Percentiles rank a stretch among this genome's conserved stretches.
phyloP scores from a whole-genome alignment of 176 grass and related monocot genomes.

The Pharus latifolius region DNA sequence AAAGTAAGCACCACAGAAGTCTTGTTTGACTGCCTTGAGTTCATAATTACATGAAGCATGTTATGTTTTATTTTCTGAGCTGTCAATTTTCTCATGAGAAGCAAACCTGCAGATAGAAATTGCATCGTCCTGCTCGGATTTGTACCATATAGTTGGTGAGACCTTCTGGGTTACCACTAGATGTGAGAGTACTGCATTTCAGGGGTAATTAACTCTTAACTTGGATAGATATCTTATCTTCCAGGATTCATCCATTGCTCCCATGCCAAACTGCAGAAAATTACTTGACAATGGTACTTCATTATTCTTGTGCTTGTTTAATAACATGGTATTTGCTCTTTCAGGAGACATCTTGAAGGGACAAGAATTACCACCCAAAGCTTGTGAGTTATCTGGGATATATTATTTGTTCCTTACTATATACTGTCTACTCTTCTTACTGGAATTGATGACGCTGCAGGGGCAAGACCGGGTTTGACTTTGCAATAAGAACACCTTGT shows the following conservation, averaged over 20 bases:
- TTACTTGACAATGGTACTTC: not conserved
- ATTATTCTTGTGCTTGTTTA: slow-evolving; percentile 1
- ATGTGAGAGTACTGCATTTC: slow-evolving; percentile 65
- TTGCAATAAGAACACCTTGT: slow-evolving; percentile 94
- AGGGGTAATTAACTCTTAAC: slow-evolving; percentile 52
- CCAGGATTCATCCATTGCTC: not conserved
- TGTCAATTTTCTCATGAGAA: slow-evolving; percentile 18
- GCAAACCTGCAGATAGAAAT: slow-evolving; percentile 61
- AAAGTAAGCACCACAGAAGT: slow-evolving; percentile 38
- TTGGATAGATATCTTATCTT: not conserved
- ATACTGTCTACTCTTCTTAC: not conserved
- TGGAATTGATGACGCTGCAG: slow-evolving; percentile 31
- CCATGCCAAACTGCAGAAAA: not conserved
- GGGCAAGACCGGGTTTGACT: slow-evolving; percentile 84
- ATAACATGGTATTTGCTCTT: slow-evolving; percentile 38
- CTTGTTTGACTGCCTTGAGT: not conserved
- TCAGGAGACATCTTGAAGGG: slow-evolving; percentile 94
- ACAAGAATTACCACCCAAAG: slow-evolving; percentile 93
- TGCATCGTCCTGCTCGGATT: slow-evolving; percentile 75
- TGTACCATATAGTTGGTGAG: slow-evolving; percentile 78
- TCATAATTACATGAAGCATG: slow-evolving; percentile 13
- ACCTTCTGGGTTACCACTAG: slow-evolving; percentile 91
- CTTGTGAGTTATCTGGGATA: slow-evolving; percentile 38
- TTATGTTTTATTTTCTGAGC: slow-evolving; percentile 4
- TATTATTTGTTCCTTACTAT: not conserved